Evolutionary conservation across 257 asterid species (phyloP).

Genomic region (Ocimum tenuiflorum): DNA sequence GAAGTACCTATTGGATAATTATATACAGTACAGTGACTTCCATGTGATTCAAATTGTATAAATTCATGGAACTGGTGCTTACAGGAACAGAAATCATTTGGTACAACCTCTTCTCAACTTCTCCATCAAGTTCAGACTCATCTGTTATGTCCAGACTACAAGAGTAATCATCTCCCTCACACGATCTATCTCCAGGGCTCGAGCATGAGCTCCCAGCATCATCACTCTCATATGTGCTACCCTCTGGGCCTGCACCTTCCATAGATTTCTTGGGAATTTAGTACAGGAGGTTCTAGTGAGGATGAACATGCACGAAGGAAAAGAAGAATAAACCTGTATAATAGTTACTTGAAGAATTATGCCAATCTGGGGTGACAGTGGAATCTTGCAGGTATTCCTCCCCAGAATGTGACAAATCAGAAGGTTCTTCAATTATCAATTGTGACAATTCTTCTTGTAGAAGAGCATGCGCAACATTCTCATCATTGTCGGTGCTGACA

Average conservation of each 20-base stretch:
- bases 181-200: slow-evolving; percentile 66
- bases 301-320: slow-evolving; percentile 9
- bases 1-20: neutral
- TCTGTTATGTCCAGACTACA: slow-evolving; percentile 65
- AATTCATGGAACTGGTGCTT: slow-evolving; percentile 30
- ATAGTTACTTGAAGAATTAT: slow-evolving; percentile 41
- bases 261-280: slow-evolving; percentile 19
- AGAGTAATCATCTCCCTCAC: slow-evolving; percentile 51
- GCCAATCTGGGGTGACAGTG: slow-evolving; percentile 45
- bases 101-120: slow-evolving; percentile 77
- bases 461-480: slow-evolving; percentile 48
- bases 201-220: slow-evolving; percentile 57
- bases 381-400: slow-evolving; percentile 37
- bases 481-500: slow-evolving; percentile 44
- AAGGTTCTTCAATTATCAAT: slow-evolving; percentile 48
- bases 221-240: slow-evolving; percentile 39
- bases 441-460: slow-evolving; percentile 58
- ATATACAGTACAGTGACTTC: neutral
- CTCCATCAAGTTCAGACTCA: slow-evolving; percentile 79
- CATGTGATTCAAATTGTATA: neutral
- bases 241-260: slow-evolving; percentile 41
- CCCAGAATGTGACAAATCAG: slow-evolving; percentile 41
- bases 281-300: slow-evolving; percentile 2
- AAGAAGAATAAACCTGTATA: slow-evolving; percentile 36
- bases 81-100: slow-evolving; percentile 76